A percentile compares a stretch with the other conserved stretches of the same genome.
These are phyloP conservation scores for Ogataea hybrid DNA, from an alignment of 1,139 yeast species.

Conservation along the genomic window DNA sequence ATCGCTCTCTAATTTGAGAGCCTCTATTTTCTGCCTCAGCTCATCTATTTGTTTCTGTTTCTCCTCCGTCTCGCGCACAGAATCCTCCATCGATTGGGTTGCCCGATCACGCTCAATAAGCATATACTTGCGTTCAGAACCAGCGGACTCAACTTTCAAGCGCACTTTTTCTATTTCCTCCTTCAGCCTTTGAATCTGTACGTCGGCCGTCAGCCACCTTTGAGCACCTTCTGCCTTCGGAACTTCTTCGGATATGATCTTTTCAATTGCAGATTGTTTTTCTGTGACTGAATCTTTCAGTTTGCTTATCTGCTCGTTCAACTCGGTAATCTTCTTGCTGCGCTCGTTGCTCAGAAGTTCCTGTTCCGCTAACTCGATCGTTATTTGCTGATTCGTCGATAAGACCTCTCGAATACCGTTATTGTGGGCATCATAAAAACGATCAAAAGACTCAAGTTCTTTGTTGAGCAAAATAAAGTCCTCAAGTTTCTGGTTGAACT, in stretches of 20 bases:
- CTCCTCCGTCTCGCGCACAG: constrained; percentile 40
- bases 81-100: constrained; percentile 50
- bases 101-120: constrained; percentile 64
- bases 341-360: constrained; percentile 24
- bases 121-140: constrained; percentile 64
- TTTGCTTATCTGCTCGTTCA: constrained; percentile 4
- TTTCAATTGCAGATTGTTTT: constrained; percentile 22
- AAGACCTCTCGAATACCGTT: constrained; percentile 22
- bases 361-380: constrained; percentile 31
- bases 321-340: constrained; percentile 6
- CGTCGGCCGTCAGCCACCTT: constrained; percentile 39
- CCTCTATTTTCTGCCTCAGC: constrained; percentile 7
- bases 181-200: constrained; percentile 35
- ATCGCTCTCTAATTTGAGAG: constrained; percentile 9
- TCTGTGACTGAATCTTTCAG: constrained; percentile 14
- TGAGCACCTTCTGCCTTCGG: constrained; percentile 6
- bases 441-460: constrained; percentile 36
- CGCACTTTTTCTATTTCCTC: constrained; percentile 42
- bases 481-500: constrained; percentile 33
- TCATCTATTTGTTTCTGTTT: constrained; percentile 35
- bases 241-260: constrained; percentile 20
- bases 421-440: constrained; percentile 30
- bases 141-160: constrained; percentile 39
- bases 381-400: constrained; percentile 24
- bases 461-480: constrained; percentile 27